Conservation (phyloP, 768 basidiomycete species). For the Mycena olivaceomarginata region DNA sequence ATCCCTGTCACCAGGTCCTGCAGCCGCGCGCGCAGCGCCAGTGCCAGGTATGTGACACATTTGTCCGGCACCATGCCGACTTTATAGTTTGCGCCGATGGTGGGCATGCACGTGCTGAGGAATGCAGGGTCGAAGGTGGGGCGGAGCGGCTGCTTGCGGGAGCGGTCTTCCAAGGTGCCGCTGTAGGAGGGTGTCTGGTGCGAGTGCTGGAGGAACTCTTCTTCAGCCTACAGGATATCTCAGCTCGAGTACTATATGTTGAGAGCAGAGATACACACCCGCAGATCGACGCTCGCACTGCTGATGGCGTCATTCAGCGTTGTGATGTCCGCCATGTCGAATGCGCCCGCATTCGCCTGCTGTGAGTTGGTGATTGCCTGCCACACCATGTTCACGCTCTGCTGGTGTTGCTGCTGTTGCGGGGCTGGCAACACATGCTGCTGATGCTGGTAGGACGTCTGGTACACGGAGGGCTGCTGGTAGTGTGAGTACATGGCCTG, state of each 20-base stretch:
- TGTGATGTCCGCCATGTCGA: constrained; percentile 73
- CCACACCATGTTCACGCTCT: constrained; percentile 28
- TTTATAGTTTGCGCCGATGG: constrained; percentile 80
- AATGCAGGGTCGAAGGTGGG: constrained; percentile 83
- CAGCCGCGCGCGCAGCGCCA: constrained; percentile 86
- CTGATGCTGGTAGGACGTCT: constrained; percentile 12
- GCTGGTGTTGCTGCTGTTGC: background rate
- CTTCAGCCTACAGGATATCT: constrained; percentile 78
- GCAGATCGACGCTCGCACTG: constrained; percentile 91
- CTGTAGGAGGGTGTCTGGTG: constrained; percentile 75
- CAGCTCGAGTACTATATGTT: background rate
- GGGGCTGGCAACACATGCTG: constrained; percentile 6
- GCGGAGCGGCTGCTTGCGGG: constrained; percentile 82
- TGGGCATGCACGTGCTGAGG: constrained; percentile 82
- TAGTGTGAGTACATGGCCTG: background rate
- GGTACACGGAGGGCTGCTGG: background rate
- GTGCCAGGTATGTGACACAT: constrained; percentile 85
- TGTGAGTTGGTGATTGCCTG: constrained; percentile 36
- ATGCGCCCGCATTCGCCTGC: background rate
- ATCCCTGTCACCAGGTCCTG: constrained; percentile 82
- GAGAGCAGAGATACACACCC: constrained; percentile 63
- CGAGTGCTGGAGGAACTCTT: constrained; percentile 84
- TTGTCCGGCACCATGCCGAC: constrained; percentile 80
- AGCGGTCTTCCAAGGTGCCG: constrained; percentile 85
- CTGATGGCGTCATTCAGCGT: constrained; percentile 90